phyloP scores from a whole-genome alignment of 2,329 filamentous ascomycete genomes.

The Colletotrichum sidae region DNA sequence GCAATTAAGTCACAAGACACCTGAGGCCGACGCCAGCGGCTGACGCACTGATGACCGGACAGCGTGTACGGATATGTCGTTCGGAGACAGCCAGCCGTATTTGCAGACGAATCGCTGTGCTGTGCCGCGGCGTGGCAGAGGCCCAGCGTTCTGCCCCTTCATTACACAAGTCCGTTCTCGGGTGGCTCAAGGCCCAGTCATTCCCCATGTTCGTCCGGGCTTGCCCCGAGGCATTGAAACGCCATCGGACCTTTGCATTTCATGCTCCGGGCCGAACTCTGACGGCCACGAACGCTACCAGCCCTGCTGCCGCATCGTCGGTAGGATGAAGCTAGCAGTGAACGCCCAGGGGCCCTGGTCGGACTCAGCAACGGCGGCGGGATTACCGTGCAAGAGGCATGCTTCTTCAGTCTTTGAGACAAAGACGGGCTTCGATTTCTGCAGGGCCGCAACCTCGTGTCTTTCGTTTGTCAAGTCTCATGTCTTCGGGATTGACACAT shows the following conservation, averaged over 20 bases:
- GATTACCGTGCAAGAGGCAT: not conserved
- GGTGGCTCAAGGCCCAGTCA: slow-evolving; percentile 10
- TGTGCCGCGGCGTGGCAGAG: no score
- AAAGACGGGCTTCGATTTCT: no score
- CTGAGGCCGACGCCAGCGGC: slow-evolving; percentile 1
- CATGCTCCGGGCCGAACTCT: slow-evolving; percentile 26
- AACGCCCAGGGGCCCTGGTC: slow-evolving; percentile 26
- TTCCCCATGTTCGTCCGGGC: slow-evolving; percentile 13
- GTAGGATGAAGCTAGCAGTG: slow-evolving; percentile 10
- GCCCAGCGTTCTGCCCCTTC: slow-evolving; percentile 7
- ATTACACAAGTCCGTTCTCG: slow-evolving; percentile 2
- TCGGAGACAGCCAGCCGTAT: not conserved
- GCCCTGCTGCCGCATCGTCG: slow-evolving; percentile 14
- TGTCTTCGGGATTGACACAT: no score
- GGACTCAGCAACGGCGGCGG: not conserved
- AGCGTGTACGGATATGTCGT: not conserved
- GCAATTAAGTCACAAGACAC: not conserved
- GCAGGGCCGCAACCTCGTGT: no score
- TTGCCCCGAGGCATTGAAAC: slow-evolving; percentile 25
- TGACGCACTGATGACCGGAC: slow-evolving; percentile 12
- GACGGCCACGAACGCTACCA: slow-evolving; percentile 20
- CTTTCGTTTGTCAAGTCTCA: no score
- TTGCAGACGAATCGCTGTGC: not conserved
- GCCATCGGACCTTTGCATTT: slow-evolving; percentile 24
- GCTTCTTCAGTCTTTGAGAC: not conserved